Evolutionary conservation across 2,329 filamentous ascomycete species (phyloP).

Genomic region (Metarhizium sp.): DNA sequence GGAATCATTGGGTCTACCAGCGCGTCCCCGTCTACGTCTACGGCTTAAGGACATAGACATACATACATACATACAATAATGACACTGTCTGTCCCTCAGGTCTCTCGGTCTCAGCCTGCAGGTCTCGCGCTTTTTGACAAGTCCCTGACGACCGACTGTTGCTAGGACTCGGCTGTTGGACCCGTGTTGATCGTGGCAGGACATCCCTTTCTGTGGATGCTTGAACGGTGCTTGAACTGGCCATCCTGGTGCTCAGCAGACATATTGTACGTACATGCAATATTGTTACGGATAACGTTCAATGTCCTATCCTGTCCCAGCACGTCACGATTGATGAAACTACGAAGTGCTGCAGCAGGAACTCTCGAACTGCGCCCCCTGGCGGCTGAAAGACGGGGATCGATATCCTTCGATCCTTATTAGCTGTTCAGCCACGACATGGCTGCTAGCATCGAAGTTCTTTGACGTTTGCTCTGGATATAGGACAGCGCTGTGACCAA

Average conservation of each 20-base stretch:
- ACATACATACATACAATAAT: too few relatives aligned
- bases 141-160: too few relatives aligned
- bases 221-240: background rate
- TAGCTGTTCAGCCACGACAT: background rate
- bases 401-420: background rate
- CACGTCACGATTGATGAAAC: background rate
- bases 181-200: background rate
- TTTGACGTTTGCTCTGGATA: too few relatives aligned
- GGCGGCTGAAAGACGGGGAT: background rate
- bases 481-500: too few relatives aligned
- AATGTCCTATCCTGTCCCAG: background rate
- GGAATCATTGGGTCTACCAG: background rate
- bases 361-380: background rate
- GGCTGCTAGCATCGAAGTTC: background rate
- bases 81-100: too few relatives aligned
- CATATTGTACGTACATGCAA: too few relatives aligned
- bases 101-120: too few relatives aligned
- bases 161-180: background rate
- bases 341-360: background rate
- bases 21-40: background rate
- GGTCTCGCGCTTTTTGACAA: too few relatives aligned
- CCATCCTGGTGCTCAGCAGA: background rate
- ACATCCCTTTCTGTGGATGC: background rate
- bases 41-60: too few relatives aligned
- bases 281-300: background rate